These are phyloP conservation scores for Rosa lucieae DNA, from an alignment of 306 rosid genomes.

Conservation along the genomic window DNA sequence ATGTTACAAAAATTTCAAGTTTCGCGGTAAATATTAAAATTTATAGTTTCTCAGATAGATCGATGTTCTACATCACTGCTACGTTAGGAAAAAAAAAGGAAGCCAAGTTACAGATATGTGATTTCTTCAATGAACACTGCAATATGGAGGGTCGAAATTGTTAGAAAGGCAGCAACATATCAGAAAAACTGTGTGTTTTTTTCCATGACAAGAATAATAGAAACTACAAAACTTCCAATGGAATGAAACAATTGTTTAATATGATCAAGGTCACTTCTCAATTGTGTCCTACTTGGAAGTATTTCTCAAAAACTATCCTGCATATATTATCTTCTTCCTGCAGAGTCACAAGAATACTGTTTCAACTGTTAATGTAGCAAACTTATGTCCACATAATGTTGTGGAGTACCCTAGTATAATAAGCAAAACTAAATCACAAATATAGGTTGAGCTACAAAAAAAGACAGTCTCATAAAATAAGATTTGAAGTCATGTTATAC, in stretches of 20 bases:
- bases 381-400: background rate
- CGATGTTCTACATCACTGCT: background rate
- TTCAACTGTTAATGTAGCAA: background rate
- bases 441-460: background rate
- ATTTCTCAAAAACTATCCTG: background rate
- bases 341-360: background rate
- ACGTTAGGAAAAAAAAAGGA: background rate
- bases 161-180: background rate
- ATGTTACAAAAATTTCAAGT: background rate
- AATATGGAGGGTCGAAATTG: background rate
- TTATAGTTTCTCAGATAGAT: background rate
- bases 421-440: background rate
- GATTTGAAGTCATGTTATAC: background rate
- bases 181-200: background rate
- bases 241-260: slow-evolving; percentile 4
- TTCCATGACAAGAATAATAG: background rate
- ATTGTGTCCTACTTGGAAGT: background rate
- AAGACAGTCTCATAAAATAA: background rate
- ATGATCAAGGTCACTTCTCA: background rate
- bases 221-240: background rate
- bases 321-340: slow-evolving; percentile 5
- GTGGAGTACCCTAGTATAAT: background rate
- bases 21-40: background rate
- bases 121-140: background rate
- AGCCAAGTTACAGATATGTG: background rate